Base-by-base conservation (phyloP, 257 asterid genomes). In the Plantago elongata region DNA sequence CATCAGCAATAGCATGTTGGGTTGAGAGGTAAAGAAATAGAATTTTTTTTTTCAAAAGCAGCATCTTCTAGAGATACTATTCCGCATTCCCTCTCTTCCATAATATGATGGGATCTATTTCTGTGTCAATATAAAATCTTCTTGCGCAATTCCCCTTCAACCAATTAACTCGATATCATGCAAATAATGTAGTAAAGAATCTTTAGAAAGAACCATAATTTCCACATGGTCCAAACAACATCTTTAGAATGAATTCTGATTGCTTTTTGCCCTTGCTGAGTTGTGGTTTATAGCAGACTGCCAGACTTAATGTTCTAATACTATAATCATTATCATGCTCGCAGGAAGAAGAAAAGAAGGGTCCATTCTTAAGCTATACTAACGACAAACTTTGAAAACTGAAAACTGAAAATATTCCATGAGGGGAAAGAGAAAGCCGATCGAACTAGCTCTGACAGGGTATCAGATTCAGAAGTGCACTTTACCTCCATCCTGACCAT, bases 381-480 rank as follows among this genome's bases (percentile, higher is more conserved):
- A 22, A 54, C 16, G 5, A 30, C 42, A 4, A 11, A 57, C 17
- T 12, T 38, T 13, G 12, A 57, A 54, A 27, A 54, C 43, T 10
- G 9, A 18, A 10, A 48, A 48, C 18, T 34, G 40, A 7, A 34
- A 34, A 0, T 48, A 2, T 48, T 48, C 52, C 52, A 11, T 34
- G 5, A 47, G 14, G 51, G 13, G 13, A 47, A 47, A 51, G 37
- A 51, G 3, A 51, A 51, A 16, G 10, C 29, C 7, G 18, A 51
- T 34, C 8, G 3, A 13, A 51, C 37, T 51, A 9, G 13, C 14
- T 7, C 29, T 16, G 57, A 14, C 17, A 22, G 14, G 22, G 58
- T 17, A 18, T 52, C 58, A 52, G 30, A 22, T 4, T 11, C 34
- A 52, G 58, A 52, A 45, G 58, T 55, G 45, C 48, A 60, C 66